Conservation (phyloP, 139 green algal species). For the Diplosphaera chodatii region DNA sequence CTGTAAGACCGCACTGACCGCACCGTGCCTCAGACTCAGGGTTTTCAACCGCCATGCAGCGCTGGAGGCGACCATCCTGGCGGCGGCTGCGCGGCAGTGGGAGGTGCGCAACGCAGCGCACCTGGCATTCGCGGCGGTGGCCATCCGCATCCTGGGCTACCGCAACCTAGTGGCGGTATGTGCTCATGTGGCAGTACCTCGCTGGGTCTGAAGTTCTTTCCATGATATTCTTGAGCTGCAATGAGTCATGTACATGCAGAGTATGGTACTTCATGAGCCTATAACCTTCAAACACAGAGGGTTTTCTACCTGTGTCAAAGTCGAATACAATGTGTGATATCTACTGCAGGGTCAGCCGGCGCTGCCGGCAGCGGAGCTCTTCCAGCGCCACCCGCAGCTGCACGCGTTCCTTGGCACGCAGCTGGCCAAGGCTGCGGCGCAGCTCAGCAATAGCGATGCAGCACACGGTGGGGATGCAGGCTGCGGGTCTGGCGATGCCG, state of each 20-base stretch:
- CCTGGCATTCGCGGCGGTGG: slow-evolving; percentile 68
- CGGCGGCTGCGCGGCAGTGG: slow-evolving; percentile 52
- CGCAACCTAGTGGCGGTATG: slow-evolving; percentile 49
- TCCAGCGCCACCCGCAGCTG: slow-evolving; percentile 69
- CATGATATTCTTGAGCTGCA: no score
- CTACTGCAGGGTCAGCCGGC: slow-evolving; percentile 21
- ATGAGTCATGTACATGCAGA: no score
- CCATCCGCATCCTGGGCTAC: slow-evolving; percentile 69
- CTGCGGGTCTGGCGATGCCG: no score
- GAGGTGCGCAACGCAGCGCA: slow-evolving; percentile 82
- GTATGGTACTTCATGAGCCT: no score
- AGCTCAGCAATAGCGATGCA: slow-evolving; percentile 12
- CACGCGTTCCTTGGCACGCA: slow-evolving; percentile 71
- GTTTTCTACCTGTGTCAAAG: no score
- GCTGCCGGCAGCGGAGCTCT: slow-evolving; percentile 66
- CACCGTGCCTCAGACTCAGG: no score
- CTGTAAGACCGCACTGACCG: no score
- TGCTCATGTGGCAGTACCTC: no score
- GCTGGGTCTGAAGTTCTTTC: no score
- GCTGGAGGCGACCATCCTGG: slow-evolving; percentile 45
- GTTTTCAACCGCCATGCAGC: slow-evolving; percentile 14
- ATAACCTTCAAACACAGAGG: no score
- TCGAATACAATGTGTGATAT: no score
- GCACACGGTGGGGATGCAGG: not conserved
- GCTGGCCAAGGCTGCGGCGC: slow-evolving; percentile 31